phyloP scores from a whole-genome alignment of 441 rosid species.

The Brassica balearica region DNA sequence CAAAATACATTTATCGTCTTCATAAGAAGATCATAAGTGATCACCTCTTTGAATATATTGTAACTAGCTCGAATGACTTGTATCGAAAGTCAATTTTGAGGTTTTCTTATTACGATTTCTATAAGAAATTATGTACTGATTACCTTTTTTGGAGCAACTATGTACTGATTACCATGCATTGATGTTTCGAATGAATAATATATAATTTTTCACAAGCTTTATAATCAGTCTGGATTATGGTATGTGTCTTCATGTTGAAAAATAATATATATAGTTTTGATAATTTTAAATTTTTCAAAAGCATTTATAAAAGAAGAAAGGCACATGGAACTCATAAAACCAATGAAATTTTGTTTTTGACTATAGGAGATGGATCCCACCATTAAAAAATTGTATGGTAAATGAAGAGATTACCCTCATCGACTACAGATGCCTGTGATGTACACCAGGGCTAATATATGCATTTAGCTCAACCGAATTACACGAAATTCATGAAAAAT shows the following conservation, averaged over 20 bases:
- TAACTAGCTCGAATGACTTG: neutral
- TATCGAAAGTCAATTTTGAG: neutral
- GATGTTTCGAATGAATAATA: slow-evolving; percentile 1
- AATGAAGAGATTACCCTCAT: slow-evolving; percentile 16
- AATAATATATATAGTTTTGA: neutral
- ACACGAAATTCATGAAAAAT: neutral
- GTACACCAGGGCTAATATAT: neutral
- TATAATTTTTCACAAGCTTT: neutral
- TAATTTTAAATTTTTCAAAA: neutral
- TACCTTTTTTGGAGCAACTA: no score
- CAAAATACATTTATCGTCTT: neutral
- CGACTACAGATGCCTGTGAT: neutral
- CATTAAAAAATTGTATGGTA: neutral
- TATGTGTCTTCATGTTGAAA: neutral
- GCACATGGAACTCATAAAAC: neutral
- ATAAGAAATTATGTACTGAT: neutral
- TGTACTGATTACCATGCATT: neutral
- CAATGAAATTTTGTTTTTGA: neutral
- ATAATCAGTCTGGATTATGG: neutral
- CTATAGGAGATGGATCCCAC: neutral
- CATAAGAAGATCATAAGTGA: neutral
- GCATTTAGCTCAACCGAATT: slow-evolving; percentile 8
- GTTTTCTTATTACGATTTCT: neutral
- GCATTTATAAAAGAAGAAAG: no score
- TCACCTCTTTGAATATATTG: neutral